Evolutionary conservation across 371 early-diverging fungal genomes (phyloP).

Genomic region (Mortierella sp.): DNA sequence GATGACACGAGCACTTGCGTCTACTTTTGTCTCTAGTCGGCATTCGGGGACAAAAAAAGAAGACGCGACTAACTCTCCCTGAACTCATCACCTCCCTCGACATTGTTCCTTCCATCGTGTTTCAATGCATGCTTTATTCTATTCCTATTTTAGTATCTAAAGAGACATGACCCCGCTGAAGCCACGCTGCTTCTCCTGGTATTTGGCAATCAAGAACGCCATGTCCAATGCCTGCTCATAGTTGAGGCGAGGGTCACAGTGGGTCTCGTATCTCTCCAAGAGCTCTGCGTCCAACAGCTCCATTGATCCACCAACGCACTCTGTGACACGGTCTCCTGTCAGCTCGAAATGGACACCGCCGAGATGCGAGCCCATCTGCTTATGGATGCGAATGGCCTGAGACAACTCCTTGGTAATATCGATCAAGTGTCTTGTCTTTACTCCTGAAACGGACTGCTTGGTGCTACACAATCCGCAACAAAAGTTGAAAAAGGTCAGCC

Average conservation of each 20-base stretch:
- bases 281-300: slow-evolving; percentile 86
- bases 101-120: too few species aligned
- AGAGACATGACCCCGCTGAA: slow-evolving; percentile 51
- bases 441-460: slow-evolving; percentile 80
- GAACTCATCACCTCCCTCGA: too few species aligned
- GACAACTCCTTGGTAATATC: slow-evolving; percentile 88
- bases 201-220: slow-evolving; percentile 93
- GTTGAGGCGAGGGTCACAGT: slow-evolving; percentile 95
- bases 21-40: too few species aligned
- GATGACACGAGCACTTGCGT: too few species aligned
- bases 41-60: too few species aligned
- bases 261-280: slow-evolving; percentile 91
- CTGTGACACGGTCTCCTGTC: slow-evolving; percentile 95
- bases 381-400: slow-evolving; percentile 87
- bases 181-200: slow-evolving; percentile 76
- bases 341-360: slow-evolving; percentile 98
- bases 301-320: slow-evolving; percentile 97
- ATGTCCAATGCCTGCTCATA: slow-evolving; percentile 97
- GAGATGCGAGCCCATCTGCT: slow-evolving; percentile 76
- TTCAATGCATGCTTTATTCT: background rate
- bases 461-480: slow-evolving; percentile 63
- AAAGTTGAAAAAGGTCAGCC: background rate
- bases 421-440: slow-evolving; percentile 93
- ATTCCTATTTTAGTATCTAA: background rate
- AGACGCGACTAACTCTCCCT: too few species aligned